Evolutionary conservation across 2,329 filamentous ascomycete species (phyloP).

Genomic region (Talaromyces sp.): DNA sequence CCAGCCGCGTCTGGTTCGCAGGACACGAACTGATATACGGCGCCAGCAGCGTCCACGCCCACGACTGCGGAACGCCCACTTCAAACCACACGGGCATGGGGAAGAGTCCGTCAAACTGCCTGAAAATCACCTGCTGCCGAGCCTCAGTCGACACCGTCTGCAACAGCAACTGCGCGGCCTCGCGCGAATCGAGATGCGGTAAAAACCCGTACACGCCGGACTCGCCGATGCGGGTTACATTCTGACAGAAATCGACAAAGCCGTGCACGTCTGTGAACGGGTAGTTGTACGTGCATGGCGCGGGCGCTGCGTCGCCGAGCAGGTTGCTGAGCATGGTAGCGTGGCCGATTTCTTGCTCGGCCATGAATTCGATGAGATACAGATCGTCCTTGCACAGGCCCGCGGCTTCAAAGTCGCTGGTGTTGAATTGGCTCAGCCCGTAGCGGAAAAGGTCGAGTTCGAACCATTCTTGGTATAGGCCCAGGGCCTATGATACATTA

Average conservation of each 20-base stretch:
- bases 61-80: slow-evolving; percentile 72
- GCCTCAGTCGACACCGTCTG: slow-evolving; percentile 75
- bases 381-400: slow-evolving; percentile 66
- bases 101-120: slow-evolving; percentile 72
- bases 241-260: slow-evolving; percentile 78
- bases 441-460: slow-evolving; percentile 78
- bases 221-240: slow-evolving; percentile 76
- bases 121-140: slow-evolving; percentile 77
- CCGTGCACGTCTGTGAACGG: slow-evolving; percentile 68
- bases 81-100: slow-evolving; percentile 82
- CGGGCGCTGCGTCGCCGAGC: slow-evolving; percentile 61
- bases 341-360: slow-evolving; percentile 69
- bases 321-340: slow-evolving; percentile 73
- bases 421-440: slow-evolving; percentile 63
- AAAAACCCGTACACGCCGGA: slow-evolving; percentile 76
- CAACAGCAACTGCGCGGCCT: slow-evolving; percentile 65
- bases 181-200: slow-evolving; percentile 68
- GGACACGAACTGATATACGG: slow-evolving; percentile 78
- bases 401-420: slow-evolving; percentile 61
- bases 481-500: slow-evolving; percentile 46
- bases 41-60: slow-evolving; percentile 75
- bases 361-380: slow-evolving; percentile 69
- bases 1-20: slow-evolving; percentile 62
- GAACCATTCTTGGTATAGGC: slow-evolving; percentile 77
- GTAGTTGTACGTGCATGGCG: slow-evolving; percentile 77